Evolutionary conservation across 2,329 filamentous ascomycete genomes (phyloP), one percentile per base, ranked within the genome.

Genomic region (Tolypocladium tundrense): DNA sequence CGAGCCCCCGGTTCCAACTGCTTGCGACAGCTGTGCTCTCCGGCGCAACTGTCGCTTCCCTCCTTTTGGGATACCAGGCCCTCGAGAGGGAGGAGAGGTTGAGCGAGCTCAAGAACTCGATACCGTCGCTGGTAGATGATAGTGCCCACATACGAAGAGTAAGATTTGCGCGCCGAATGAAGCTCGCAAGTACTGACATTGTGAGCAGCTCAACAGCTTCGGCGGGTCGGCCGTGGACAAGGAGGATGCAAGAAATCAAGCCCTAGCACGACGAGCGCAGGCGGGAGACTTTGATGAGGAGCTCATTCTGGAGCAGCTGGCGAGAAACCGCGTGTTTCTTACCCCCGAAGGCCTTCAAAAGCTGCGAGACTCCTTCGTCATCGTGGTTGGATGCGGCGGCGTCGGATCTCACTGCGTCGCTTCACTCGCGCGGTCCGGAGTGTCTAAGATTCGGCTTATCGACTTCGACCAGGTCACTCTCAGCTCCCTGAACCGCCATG

Each of bases 381-480:
- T 97, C 43, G 83, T 99, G 1, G 91, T 99, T 13, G 94, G 94
- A 4, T 93, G 91, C 64, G 94, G 94, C 62, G 94, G 94, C 48
- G 94, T 99, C 6, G 94, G 94, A 52, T 97, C 91, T 8, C 95
- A 99, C 76, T 92, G 90, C 61, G 84, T 88, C 5, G 87, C 92
- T 1, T 87, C 94, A 4, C 84, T 99, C 37, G 88, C 91, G 6
- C 87, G 94, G 37, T 96, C 92, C 0, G 94, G 94, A 39, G 91
- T 96, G 50, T 87, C 88, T n/a, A 87, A 86, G 65, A 80, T 99
- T 57, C 87, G 94, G 1, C 82, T 99, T 42, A 85, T 99, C 64
- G 94, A 99, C 72, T 99, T 99, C 70, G 94, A 99, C 71, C 94
- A 99, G 79, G 93, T 99, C 40, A 96, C 92, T 0, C 79, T 99